Evolutionary conservation across 1,284 basidiomycete species (phyloP).

Genomic region (Tremellales sp.): DNA sequence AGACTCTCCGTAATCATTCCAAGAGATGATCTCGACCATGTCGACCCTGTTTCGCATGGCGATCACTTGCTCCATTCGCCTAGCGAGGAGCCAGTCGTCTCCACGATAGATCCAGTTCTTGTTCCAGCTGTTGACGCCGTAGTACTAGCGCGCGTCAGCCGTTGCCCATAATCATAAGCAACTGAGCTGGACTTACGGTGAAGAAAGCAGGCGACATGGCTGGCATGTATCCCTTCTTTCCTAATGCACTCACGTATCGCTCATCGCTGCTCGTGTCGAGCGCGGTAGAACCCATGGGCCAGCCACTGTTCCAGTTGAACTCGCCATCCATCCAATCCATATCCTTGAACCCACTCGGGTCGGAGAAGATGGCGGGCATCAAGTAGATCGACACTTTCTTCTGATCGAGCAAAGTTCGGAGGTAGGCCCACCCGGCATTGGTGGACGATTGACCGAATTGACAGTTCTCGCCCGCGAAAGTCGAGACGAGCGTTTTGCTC

Average conservation of each 20-base stretch:
- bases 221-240: conserved; percentile 44
- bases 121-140: conserved; percentile 35
- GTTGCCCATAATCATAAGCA: neutral
- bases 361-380: conserved; percentile 46
- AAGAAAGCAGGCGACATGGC: conserved; percentile 46
- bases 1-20: conserved; percentile 50
- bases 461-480: conserved; percentile 70
- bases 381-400: conserved; percentile 32
- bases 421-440: conserved; percentile 31
- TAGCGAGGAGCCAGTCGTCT: conserved; percentile 45
- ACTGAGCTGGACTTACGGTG: conserved; percentile 15
- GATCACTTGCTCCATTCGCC: conserved; percentile 44
- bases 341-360: conserved; percentile 25
- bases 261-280: conserved; percentile 28
- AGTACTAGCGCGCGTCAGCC: conserved; percentile 23
- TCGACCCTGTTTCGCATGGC: conserved; percentile 29
- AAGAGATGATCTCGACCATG: conserved; percentile 42
- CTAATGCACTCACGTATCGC: conserved; percentile 29
- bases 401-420: conserved; percentile 15
- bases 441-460: conserved; percentile 58
- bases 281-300: conserved; percentile 44
- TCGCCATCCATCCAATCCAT: conserved; percentile 45
- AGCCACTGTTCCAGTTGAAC: conserved; percentile 51
- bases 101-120: conserved; percentile 48
- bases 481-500: conserved; percentile 62